Evolutionary conservation across 2,329 filamentous ascomycete genomes (phyloP).

Genomic region (Calonectria henricotiae): DNA sequence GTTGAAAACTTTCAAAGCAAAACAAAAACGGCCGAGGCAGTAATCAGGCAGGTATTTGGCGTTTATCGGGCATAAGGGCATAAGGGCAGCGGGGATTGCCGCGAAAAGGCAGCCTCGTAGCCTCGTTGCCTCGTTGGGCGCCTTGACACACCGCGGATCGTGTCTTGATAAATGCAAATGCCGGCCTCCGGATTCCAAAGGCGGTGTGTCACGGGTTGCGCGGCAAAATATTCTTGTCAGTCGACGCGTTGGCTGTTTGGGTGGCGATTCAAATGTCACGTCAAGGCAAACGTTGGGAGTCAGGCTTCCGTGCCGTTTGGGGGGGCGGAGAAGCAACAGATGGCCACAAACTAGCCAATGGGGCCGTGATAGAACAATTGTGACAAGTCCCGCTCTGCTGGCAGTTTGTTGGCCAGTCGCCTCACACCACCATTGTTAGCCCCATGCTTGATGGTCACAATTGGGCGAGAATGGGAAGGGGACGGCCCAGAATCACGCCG

Average conservation of each 20-base stretch:
- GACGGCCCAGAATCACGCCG: background rate
- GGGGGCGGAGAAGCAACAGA: conserved; percentile 11
- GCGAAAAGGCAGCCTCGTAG: conserved; percentile 19
- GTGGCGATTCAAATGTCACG: conserved; percentile 14
- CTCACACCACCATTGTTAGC: conserved; percentile 15
- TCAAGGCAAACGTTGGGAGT: conserved; percentile 4
- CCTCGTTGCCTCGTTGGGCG: conserved; percentile 29
- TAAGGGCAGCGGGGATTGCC: background rate
- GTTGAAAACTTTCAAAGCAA: background rate
- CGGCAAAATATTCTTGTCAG: conserved; percentile 18
- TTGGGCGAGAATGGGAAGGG: background rate
- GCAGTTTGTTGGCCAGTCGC: conserved; percentile 14
- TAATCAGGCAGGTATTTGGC: conserved; percentile 3
- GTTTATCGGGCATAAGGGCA: conserved; percentile 17
- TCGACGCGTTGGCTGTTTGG: background rate
- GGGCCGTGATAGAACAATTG: conserved; percentile 5
- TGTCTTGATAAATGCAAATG: background rate
- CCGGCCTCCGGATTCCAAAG: background rate
- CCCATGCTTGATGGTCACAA: conserved; percentile 19
- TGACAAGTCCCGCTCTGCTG: conserved; percentile 16
- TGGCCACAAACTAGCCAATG: conserved; percentile 6
- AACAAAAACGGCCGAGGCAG: background rate
- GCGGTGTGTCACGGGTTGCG: background rate
- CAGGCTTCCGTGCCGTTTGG: conserved; percentile 21
- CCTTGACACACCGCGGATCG: background rate